Base-by-base conservation (phyloP, 1,139 yeast genomes). In the Pichia sp. region DNA sequence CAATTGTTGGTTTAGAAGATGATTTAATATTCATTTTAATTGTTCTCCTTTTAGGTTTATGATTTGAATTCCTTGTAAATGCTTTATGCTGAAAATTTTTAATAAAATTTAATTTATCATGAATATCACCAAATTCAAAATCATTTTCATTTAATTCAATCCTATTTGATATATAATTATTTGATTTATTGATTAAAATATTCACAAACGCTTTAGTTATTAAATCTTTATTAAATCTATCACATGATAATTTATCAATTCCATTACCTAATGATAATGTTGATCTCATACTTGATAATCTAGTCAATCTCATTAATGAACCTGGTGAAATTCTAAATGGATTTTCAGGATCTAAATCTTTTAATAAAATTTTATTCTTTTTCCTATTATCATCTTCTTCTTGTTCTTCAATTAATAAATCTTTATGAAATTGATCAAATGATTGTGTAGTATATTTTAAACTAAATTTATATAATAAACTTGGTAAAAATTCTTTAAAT, bases 401-500 rank as follows among this genome's bases (percentile, higher is more conserved):
- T 50, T 64, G 65, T 49, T 64, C 61, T 35, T 59, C 57, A 29
- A 54, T 55, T 28, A 58, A 45, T 39, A 65, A 48, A 52, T 64
- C 60, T 57, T 56, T 51, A 60, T 68, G 55, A 63, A 68, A 56
- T 55, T 66, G 66, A 54, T 67, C 62, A 44, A 67, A 59, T 9
- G 70, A 61, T 50, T 71, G 66, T 7, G 76, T 75, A 4, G 87
- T 78, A 71, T 86, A 87, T 55, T 76, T 78, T 55, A 85, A 77
- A 25, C 90, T 80, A 48, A 87, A 73, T 55, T 82, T 78, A 63
- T 87, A 92, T 42, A 87, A 71, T 38, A 87, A 78, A 6, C 87
- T 80, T 1, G 96, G 96, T 46, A 87, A 69, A 41, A 89, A 85
- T 60, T 87, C 96, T 50, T 94, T 71, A 64, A 87, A 87, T 52